Evolutionary conservation across 2,329 filamentous ascomycete genomes (phyloP), one percentile per base, ranked within the genome.

Genomic region (Fusarium proliferatum): DNA sequence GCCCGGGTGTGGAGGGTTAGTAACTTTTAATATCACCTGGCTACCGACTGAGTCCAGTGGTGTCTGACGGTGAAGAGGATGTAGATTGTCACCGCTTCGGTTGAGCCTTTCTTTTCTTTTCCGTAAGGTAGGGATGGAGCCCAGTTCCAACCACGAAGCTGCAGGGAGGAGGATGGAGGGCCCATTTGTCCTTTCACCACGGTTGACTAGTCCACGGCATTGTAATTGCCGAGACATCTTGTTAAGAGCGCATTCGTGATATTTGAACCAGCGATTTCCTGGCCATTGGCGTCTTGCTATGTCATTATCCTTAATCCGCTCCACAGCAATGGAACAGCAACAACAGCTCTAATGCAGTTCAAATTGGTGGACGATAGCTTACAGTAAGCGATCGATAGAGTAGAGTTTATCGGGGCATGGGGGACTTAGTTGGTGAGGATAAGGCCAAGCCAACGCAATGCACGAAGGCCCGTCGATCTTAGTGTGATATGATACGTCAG

Each of bases 401-500:
- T 66, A 51, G 42, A 68, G 66, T 68, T 68, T 51, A 51, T 49
- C 59, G 38, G 38, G 36, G n/a, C 64, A 26, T 28, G 43, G 42
- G 41, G 23, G n/a, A 19, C 30, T 36, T 60, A 28, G 17, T 28
- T 51, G 36, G 49, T 45, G 55, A 56, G 28, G 38, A 59, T 33
- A 43, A 70, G 61, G 65, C 42, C 34, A 56, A 51, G 61, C 30
- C 34, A 55, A 55, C 26, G 23, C 5, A 41, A 15, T 21, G 34
- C 51, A 33, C n/a, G 19, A 46, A 28, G 17, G n/a, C 41, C 30
- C 26, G 46, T 52, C 66, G 67, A 69, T 70, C 51, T 67, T 72
- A 39, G 71, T 42, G 67, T 34, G 52, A 55, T 64, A 56, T 58
- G 71, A 74, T 73, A 71, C 71, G 62, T 64, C 72, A 70, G 61